A percentile compares a stretch with the other conserved stretches of the same genome.
Evolutionary conservation across 345 rosid genomes (phyloP).

Genomic region (Eucalyptus pumila): DNA sequence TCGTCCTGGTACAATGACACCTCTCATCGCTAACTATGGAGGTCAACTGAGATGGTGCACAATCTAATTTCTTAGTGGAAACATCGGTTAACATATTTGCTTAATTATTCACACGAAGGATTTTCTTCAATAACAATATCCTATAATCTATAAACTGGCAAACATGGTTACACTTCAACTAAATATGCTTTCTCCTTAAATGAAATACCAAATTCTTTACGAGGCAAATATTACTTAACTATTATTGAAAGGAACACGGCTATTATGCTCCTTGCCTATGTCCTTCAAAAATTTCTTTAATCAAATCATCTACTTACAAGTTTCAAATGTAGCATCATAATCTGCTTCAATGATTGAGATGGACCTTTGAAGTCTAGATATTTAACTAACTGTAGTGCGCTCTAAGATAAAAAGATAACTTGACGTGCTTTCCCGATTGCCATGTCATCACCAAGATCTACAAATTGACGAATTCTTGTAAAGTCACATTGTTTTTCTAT

Average conservation of each 20-base stretch:
- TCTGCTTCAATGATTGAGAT: background rate
- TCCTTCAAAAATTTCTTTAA: background rate
- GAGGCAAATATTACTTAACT: background rate
- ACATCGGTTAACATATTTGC: background rate
- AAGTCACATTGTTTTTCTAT: background rate
- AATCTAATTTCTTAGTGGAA: background rate
- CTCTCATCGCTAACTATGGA: background rate
- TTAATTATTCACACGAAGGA: background rate
- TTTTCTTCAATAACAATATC: background rate
- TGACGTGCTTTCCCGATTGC: background rate
- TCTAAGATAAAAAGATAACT: background rate
- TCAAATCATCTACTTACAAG: background rate
- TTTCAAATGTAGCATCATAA: background rate
- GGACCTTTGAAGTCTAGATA: background rate
- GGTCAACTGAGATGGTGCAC: background rate
- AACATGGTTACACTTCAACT: background rate
- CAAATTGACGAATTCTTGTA: background rate
- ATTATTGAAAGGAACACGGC: background rate
- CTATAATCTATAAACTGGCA: background rate
- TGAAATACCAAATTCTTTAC: background rate
- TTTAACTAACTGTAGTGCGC: background rate
- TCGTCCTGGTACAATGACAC: background rate
- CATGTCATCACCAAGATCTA: background rate
- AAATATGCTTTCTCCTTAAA: background rate
- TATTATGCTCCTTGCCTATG: background rate